These are phyloP conservation scores for Fusarium anthophilum DNA, from an alignment of 2,329 filamentous ascomycete species.

Conservation along the genomic window DNA sequence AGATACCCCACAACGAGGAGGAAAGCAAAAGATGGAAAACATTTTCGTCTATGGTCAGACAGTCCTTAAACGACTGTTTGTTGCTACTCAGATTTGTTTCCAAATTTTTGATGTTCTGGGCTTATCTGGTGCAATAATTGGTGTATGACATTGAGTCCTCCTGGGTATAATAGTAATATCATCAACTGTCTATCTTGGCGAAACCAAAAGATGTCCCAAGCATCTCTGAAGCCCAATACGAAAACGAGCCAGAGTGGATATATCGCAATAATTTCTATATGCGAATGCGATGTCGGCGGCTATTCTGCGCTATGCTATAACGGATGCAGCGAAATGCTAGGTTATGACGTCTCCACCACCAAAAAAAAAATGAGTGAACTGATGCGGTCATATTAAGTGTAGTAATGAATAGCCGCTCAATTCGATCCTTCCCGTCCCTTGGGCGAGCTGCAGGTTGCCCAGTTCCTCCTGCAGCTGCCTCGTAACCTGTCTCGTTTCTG, in stretches of 20 bases:
- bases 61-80: background rate
- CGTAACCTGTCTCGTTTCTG: background rate
- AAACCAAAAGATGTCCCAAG: slow-evolving; percentile 1
- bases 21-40: slow-evolving; percentile 28
- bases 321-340: slow-evolving; percentile 28
- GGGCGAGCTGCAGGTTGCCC: slow-evolving; percentile 17
- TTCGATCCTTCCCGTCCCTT: background rate
- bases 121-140: slow-evolving; percentile 24
- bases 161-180: slow-evolving; percentile 35
- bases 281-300: slow-evolving; percentile 39
- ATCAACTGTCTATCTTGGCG: slow-evolving; percentile 31
- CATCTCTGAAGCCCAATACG: slow-evolving; percentile 23
- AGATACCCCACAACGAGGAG: slow-evolving; percentile 44
- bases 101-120: slow-evolving; percentile 17
- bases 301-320: slow-evolving; percentile 2
- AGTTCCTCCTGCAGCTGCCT: background rate
- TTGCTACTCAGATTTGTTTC: slow-evolving; percentile 21
- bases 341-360: slow-evolving; percentile 39
- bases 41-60: slow-evolving; percentile 16
- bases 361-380: slow-evolving; percentile 18
- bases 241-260: slow-evolving; percentile 37
- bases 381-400: slow-evolving; percentile 35
- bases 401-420: slow-evolving; percentile 26
- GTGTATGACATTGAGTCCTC: slow-evolving; percentile 25
- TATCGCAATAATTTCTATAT: slow-evolving; percentile 11